Evolutionary conservation across 768 basidiomycete genomes (phyloP).

Genomic region (Kondoa malvinella): DNA sequence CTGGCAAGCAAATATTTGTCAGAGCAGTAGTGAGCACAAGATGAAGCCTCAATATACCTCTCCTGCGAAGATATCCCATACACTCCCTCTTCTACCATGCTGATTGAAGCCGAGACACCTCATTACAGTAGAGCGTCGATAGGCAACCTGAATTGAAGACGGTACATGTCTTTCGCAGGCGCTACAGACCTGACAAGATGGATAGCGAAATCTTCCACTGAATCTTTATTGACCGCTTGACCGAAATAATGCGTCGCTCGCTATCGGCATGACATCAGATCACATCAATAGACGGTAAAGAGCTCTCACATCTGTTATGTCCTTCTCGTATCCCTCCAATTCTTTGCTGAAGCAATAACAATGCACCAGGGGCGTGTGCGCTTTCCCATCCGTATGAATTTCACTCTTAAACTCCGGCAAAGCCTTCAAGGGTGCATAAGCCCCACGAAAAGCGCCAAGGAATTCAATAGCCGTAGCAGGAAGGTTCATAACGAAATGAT

Average conservation of each 20-base stretch:
- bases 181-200: constrained; percentile 83
- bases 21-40: too few species aligned
- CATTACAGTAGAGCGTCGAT: constrained; percentile 35
- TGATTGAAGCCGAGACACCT: too few species aligned
- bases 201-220: constrained; percentile 32
- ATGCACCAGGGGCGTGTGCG: constrained; percentile 70
- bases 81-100: too few species aligned
- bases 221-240: constrained; percentile 34
- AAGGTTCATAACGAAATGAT: constrained; percentile 95
- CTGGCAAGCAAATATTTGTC: too few species aligned
- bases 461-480: constrained; percentile 82
- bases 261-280: constrained; percentile 11
- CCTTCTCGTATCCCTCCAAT: constrained; percentile 50
- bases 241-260: constrained; percentile 11
- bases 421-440: constrained; percentile 38
- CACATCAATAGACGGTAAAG: not conserved
- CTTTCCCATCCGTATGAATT: constrained; percentile 24
- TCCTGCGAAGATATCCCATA: too few species aligned
- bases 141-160: constrained; percentile 69
- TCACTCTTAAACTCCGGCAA: constrained; percentile 22
- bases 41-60: too few species aligned
- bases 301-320: constrained; percentile 67
- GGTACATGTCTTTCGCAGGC: constrained; percentile 95
- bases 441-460: constrained; percentile 69
- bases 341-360: constrained; percentile 93